A percentile compares a stretch with the other conserved stretches of the same genome.
These are phyloP conservation scores for Flaveria trinervia DNA, from an alignment of 129 eudicot genomes.

Conservation along the genomic window DNA sequence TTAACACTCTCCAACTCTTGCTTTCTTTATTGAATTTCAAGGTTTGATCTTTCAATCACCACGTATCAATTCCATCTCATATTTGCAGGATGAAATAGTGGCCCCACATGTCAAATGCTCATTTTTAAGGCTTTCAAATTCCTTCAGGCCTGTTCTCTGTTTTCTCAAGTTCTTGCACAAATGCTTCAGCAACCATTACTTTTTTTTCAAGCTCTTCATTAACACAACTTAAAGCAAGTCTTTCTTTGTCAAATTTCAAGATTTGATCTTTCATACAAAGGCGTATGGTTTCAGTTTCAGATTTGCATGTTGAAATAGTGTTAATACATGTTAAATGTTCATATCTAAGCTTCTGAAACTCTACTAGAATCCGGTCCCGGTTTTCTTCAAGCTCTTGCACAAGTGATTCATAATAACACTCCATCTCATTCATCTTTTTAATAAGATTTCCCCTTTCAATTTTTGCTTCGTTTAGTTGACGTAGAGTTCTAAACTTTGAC, in stretches of 20 bases:
- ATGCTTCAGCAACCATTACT: conserved; percentile 37
- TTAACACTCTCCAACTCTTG: conserved; percentile 48
- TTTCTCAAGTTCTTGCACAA: conserved; percentile 78
- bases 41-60: conserved; percentile 58
- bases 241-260: conserved; percentile 18
- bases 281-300: background rate
- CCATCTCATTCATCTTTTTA: conserved; percentile 91
- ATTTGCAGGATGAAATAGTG: conserved; percentile 50
- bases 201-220: conserved; percentile 23
- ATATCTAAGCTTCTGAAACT: conserved; percentile 16
- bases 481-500: conserved; percentile 57
- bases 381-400: conserved; percentile 32
- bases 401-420: conserved; percentile 81
- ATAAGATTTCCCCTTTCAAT: conserved; percentile 65
- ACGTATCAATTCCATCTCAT: conserved; percentile 63
- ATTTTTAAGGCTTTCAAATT: conserved; percentile 58
- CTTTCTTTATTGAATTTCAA: conserved; percentile 51
- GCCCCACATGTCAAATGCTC: conserved; percentile 69
- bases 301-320: conserved; percentile 14
- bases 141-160: conserved; percentile 32
- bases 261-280: conserved; percentile 16
- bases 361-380: conserved; percentile 13
- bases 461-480: conserved; percentile 73
- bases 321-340: conserved; percentile 14
- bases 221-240: conserved; percentile 18